Percentiles rank a stretch among this genome's conserved stretches.
Conservation (phyloP, 164 flowering plant species). For the Pachysandra terminalis region DNA sequence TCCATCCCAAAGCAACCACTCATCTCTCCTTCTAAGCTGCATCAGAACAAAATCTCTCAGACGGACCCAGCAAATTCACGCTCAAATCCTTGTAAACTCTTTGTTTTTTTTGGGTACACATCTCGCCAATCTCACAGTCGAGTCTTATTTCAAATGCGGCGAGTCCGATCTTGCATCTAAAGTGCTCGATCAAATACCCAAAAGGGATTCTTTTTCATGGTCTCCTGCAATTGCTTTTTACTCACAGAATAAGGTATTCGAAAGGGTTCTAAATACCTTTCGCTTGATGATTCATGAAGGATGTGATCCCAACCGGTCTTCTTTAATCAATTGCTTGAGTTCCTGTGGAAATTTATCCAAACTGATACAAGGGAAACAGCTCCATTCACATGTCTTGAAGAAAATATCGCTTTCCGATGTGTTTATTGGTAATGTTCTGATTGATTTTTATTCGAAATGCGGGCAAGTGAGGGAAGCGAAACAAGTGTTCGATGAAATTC, state of each 20-base stretch:
- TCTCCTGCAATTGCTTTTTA: conserved; percentile 10
- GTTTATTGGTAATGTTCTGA: conserved; percentile 13
- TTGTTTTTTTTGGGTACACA: conserved; percentile 11
- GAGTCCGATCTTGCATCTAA: conserved; percentile 1
- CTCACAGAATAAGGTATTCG: conserved; percentile 7
- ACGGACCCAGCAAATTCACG: conserved; percentile 15
- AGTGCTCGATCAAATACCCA: conserved; percentile 10
- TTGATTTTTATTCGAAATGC: conserved; percentile 17
- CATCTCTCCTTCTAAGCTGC: conserved; percentile 4
- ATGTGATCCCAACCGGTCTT: conserved; percentile 8
- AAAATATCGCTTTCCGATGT: conserved; percentile 15
- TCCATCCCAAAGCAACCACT: neutral
- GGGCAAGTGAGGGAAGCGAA: conserved; percentile 11
- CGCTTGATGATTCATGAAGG: conserved; percentile 11
- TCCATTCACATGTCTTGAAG: conserved; percentile 18
- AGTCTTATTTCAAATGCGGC: conserved; percentile 8
- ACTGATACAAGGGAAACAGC: conserved; percentile 13
- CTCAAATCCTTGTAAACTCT: conserved; percentile 5
- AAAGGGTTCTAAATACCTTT: conserved; percentile 4
- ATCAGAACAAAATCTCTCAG: conserved; percentile 9
- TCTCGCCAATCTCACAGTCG: conserved; percentile 13
- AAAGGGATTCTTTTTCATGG: conserved; percentile 16
- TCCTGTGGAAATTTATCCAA: conserved; percentile 6
- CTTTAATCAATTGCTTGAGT: conserved; percentile 8
- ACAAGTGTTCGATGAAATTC: conserved; percentile 15